phyloP scores from a whole-genome alignment of 2,329 filamentous ascomycete species.

The Colletotrichum higginsianum region DNA sequence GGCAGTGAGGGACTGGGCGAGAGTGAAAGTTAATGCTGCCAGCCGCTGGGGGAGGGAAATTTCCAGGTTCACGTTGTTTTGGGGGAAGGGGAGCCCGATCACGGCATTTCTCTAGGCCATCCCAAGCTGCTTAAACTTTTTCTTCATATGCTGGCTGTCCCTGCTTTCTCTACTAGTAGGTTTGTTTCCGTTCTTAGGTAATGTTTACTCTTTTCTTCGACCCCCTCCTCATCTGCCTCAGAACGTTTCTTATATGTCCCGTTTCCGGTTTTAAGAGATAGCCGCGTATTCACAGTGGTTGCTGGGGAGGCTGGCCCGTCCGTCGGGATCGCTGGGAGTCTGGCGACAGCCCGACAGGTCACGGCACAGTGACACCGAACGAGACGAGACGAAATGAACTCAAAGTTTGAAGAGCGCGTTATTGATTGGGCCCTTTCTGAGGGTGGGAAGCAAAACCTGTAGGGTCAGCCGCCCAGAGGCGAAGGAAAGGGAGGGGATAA shows the following conservation, averaged over 20 bases:
- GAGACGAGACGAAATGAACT: constrained; percentile 16
- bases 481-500: background rate
- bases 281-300: background rate
- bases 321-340: background rate
- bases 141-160: constrained; percentile 6
- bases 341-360: constrained; percentile 5
- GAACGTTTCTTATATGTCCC: background rate
- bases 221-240: constrained; percentile 16
- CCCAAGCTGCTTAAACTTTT: constrained; percentile 18
- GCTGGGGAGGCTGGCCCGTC: background rate
- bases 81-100: constrained; percentile 18
- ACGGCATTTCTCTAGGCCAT: constrained; percentile 23
- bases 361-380: constrained; percentile 10
- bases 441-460: constrained; percentile 12
- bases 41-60: background rate
- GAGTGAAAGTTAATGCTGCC: constrained; percentile 25
- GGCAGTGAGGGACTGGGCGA: background rate
- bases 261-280: background rate
- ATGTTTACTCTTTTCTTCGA: background rate
- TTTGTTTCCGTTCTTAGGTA: background rate
- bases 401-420: background rate
- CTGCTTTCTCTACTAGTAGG: background rate
- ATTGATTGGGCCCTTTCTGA: background rate
- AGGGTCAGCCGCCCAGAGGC: constrained; percentile 20
- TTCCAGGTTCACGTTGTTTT: background rate